Evolutionary conservation across 2,329 filamentous ascomycete species (phyloP), one percentile per base, ranked within the genome.

Genomic region (Penicillium sp.): DNA sequence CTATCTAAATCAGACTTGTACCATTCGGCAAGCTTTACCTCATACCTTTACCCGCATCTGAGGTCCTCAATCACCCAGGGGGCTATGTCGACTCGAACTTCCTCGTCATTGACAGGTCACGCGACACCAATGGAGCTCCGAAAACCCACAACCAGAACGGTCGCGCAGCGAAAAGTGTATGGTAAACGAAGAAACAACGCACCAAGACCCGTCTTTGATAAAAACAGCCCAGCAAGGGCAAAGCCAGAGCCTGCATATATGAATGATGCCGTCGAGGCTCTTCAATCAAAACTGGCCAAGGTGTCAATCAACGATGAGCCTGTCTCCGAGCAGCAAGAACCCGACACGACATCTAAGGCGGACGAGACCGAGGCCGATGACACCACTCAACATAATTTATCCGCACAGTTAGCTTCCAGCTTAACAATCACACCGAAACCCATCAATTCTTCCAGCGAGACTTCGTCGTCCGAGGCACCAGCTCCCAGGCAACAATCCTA

Each of bases 201-300:
- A 2, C 71, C 76, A 0, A 66, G 71, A n/a, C 74, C 75, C 3
- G 75, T 77, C 1, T 71, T 78, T 16, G 75, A 75, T 14, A 64
- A 75, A 19, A 65, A 65, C 28, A 74, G 74, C 53, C 71, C 71
- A 11, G 58, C 57, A 4, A 71, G 64, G 45, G 46, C 14, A 2
- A 11, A 6, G 0, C 40, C 4, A 11, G 48, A 52, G 26, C 48
- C 45, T 16, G 55, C 60, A 58, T 60, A 55, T 11, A 25, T 55
- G 4, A 56, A 59, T 3, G 64, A 67, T 33, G 49, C 59, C 1
- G 60, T 75, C 33, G 69, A 74, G 40, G 59, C 52, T 6, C 64
- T 72, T 10, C 62, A 71, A 57, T 46, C 57, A 4, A 74, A 72
- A 56, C 30, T 77, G 52, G 71, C 73, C 11, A 58, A 64, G 35